These are phyloP conservation scores for Neurospora tetraspora DNA, from an alignment of 495 filamentous ascomycete species.

Conservation along the genomic window DNA sequence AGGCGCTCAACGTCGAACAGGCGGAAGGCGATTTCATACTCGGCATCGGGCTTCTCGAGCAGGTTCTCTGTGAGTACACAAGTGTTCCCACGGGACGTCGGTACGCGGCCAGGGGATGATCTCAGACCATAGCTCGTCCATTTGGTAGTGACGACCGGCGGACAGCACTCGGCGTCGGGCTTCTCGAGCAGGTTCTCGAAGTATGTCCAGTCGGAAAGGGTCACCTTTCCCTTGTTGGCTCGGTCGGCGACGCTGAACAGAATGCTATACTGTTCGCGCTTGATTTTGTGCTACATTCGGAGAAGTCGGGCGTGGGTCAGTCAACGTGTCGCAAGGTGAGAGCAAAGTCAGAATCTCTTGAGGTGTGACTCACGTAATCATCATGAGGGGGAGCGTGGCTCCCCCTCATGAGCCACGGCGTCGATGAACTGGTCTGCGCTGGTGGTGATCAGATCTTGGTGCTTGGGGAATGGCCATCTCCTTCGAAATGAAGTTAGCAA, in stretches of 20 bases:
- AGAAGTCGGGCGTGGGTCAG: constrained; percentile 9
- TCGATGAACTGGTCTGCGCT: constrained; percentile 67
- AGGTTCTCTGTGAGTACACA: constrained; percentile 44
- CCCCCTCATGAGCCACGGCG: constrained; percentile 52
- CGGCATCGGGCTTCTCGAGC: constrained; percentile 85
- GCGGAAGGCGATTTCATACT: constrained; percentile 97
- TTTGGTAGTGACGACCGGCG: too few species aligned
- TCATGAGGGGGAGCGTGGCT: constrained; percentile 62
- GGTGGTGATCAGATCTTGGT: background rate
- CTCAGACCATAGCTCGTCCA: too few species aligned
- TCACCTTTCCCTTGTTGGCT: constrained; percentile 57
- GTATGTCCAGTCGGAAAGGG: constrained; percentile 73
- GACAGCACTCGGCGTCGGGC: constrained; percentile 74
- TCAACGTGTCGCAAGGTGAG: constrained; percentile 11
- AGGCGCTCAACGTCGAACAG: constrained; percentile 78
- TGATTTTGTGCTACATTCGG: constrained; percentile 77
- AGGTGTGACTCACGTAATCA: constrained; percentile 68
- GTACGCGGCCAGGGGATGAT: too few species aligned
- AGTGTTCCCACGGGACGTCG: too few species aligned
- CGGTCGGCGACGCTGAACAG: constrained; percentile 87
- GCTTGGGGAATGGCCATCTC: background rate
- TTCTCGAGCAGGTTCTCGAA: constrained; percentile 91
- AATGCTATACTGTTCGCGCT: constrained; percentile 85
- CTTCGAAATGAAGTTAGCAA: background rate
- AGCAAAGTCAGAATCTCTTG: background rate